A percentile compares a stretch with the other conserved stretches of the same genome.
phyloP scores from a whole-genome alignment of 2,329 filamentous ascomycete species.

The Alternaria panax region DNA sequence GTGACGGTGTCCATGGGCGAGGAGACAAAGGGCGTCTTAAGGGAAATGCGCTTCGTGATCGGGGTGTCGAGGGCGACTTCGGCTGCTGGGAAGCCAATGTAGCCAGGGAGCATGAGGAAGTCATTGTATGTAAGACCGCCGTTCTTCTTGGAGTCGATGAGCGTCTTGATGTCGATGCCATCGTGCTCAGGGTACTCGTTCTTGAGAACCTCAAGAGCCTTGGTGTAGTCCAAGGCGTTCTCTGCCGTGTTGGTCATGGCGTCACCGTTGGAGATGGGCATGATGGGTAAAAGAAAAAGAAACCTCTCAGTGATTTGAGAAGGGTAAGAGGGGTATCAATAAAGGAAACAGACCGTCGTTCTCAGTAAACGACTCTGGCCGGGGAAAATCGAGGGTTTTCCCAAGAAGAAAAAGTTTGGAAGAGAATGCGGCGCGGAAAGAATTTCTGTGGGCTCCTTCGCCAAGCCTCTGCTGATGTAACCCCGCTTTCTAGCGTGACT shows the following conservation, averaged over 20 bases:
- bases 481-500: slow-evolving; percentile 28
- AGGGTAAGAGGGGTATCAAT: slow-evolving; percentile 25
- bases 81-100: slow-evolving; percentile 96
- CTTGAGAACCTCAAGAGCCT: slow-evolving; percentile 80
- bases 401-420: slow-evolving; percentile 52
- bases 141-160: slow-evolving; percentile 89
- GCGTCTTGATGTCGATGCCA: slow-evolving; percentile 84
- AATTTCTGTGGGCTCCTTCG: slow-evolving; percentile 32
- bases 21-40: slow-evolving; percentile 96
- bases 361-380: slow-evolving; percentile 53
- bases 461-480: slow-evolving; percentile 22
- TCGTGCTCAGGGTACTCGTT: slow-evolving; percentile 78
- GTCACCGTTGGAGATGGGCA: slow-evolving; percentile 76
- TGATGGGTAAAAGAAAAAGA: slow-evolving; percentile 55
- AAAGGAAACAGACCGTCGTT: slow-evolving; percentile 47
- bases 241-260: slow-evolving; percentile 58
- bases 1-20: slow-evolving; percentile 99
- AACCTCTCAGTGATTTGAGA: slow-evolving; percentile 44
- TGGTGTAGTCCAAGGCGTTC: slow-evolving; percentile 74
- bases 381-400: slow-evolving; percentile 63
- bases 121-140: slow-evolving; percentile 99
- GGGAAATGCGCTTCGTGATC: slow-evolving; percentile 90
- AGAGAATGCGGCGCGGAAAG: slow-evolving; percentile 26
- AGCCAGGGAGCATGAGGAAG: slow-evolving; percentile 94
- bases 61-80: slow-evolving; percentile 88